Evolutionary conservation across 106 monocot species (phyloP).

Genomic region (Dendrobium officinale): DNA sequence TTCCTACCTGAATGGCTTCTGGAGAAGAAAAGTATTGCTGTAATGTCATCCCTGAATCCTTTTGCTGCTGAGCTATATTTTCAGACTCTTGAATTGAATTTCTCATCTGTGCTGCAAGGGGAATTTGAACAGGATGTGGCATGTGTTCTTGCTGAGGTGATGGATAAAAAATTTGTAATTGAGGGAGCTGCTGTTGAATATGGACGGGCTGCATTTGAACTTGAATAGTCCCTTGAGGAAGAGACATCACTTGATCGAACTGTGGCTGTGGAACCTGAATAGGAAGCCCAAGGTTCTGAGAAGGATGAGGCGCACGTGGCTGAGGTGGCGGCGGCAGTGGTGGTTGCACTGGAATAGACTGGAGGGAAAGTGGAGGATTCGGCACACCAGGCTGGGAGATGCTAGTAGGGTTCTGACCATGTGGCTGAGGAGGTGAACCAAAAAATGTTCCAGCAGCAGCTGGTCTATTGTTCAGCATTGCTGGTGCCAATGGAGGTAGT

Average conservation of each 20-base stretch:
- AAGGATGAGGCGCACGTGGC: constrained; percentile 49
- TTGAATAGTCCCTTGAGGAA: constrained; percentile 43
- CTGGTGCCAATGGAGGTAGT: constrained; percentile 41
- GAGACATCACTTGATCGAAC: constrained; percentile 42
- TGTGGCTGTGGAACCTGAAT: constrained; percentile 44
- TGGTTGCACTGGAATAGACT: constrained; percentile 34
- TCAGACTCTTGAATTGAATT: constrained; percentile 27
- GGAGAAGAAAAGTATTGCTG: constrained; percentile 91
- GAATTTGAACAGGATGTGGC: constrained; percentile 16
- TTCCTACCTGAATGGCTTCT: constrained; percentile 92
- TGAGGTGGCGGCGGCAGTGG: constrained; percentile 88
- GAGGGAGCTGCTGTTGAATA: constrained; percentile 60
- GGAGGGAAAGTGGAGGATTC: constrained; percentile 24
- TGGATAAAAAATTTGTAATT: constrained; percentile 66
- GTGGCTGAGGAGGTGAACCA: constrained; percentile 40
- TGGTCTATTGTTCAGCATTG: constrained; percentile 32
- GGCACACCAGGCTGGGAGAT: constrained; percentile 20
- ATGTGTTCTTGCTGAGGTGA: constrained; percentile 47
- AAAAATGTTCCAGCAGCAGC: constrained; percentile 29
- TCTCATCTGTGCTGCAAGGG: constrained; percentile 26
- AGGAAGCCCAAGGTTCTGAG: constrained; percentile 30
- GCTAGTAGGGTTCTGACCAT: constrained; percentile 24
- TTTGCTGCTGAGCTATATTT: constrained; percentile 33
- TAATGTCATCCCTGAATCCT: constrained; percentile 58
- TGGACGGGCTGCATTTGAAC: constrained; percentile 56